Base-by-base conservation (phyloP, 2,329 filamentous ascomycete species). In the Alternaria triticimaculans region DNA sequence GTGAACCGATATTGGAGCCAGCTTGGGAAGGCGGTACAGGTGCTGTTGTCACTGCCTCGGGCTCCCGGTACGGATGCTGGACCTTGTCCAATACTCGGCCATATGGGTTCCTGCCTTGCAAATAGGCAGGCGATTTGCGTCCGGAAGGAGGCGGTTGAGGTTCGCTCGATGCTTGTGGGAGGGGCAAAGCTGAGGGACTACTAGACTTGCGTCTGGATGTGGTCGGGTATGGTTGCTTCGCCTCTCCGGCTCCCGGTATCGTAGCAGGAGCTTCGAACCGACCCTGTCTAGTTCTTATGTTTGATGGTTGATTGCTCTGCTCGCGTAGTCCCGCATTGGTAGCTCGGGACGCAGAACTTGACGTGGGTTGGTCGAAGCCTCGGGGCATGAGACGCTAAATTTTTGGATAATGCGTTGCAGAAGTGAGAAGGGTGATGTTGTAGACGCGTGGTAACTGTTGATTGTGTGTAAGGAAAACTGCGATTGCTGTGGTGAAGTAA, bases 101-200 rank as follows among this genome's bases (percentile, higher is more conserved):
- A 63, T 78, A 77, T 8, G 76, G 73, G 28, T 78, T 78, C 61
- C 74, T 79, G 18, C 72, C 72, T 49, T 68, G 68, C 14, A 78
- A 68, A 55, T 78, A 78, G 8, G 68, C 69, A 25, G 74, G 75
- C 30, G 68, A 65, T 56, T 70, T 75, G n/a, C 55, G 65, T 51
- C 61, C 64, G 49, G 63, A 11, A 48, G 51, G 44, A 50, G 55
- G 37, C 18, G 50, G 41, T 41, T 65, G 62, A 46, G 53, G 2
- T 21, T 69, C 63, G 44, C 10, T 41, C 9, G 67, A 37, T 23
- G 61, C 62, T 41, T 60, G 48, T 7, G 57, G 58, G 6, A 64
- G 21, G 23, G 37, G 60, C 56, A 65, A 62, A 14, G 21, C 48
- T 55, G 60, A 53, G 21, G 63, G 62, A n/a, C 48, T 63, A 54